Base-by-base conservation (phyloP, 176 grass and related monocot species). In the Dactylis glomerata region DNA sequence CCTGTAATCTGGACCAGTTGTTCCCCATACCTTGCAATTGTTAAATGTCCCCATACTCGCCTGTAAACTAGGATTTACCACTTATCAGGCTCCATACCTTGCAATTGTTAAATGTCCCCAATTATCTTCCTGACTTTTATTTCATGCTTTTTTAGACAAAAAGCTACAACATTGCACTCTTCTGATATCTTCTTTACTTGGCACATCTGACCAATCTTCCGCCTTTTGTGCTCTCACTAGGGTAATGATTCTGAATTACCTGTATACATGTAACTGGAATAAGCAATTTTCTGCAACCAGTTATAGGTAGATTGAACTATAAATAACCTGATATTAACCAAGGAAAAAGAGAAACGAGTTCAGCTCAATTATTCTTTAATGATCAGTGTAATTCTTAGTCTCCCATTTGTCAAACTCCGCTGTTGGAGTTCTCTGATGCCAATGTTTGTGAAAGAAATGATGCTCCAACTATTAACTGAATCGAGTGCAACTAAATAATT, bases 381-480 rank as follows among this genome's bases (percentile, higher is more conserved):
- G 14, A 14, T 17, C 46, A 49, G 8, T 15, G 46, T 14, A 49
- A 49, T 49, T 13, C 14, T 49, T 11, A 76, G 91, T 91, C 67
- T 96, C 94, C 94, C 94, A 96, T 82, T 89, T 96, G 87, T 93
- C 94, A 87, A 89, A 93, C 75, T 96, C 93, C 68, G 93, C 76
- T 26, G 91, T 89, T 44, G 91, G 86, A 91, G 68, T 93, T 86
- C 84, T 91, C 81, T 69, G 91, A 89, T 17, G 84, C 86, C 63
- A 96, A 82, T 71, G 86, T 96, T 92, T 96, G 93, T 63, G 93
- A 91, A 67, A 96, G 84, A 83, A 96, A 96, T 63, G 88, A 87
- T 41, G 91, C 88, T 72, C 91, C 91, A 79, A 93, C 88, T 52
- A 88, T 96, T 64, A 96, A 88, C 91, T 91, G 72, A 71, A 41